phyloP scores from a whole-genome alignment of 176 grass and related monocot species.

The Luzula sylvatica region DNA sequence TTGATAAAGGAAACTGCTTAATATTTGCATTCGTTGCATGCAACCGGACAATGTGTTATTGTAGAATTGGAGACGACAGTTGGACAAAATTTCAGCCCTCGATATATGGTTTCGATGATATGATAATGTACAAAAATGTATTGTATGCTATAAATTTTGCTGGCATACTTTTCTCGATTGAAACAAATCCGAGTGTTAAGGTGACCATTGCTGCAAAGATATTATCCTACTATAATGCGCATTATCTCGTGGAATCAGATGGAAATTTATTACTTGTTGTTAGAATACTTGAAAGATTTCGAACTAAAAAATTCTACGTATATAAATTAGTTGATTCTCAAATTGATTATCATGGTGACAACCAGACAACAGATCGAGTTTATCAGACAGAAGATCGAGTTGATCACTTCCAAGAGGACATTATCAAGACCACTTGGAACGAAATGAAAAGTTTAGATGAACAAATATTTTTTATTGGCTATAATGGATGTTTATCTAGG shows the following conservation, averaged over 20 bases:
- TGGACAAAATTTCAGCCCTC: neutral
- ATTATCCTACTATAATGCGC: neutral
- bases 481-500: no score
- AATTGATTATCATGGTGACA: no score
- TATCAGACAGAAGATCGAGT: neutral
- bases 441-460: slow-evolving; percentile 3
- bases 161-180: neutral
- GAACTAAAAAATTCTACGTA: no score
- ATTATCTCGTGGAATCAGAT: neutral
- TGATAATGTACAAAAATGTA: neutral
- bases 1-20: neutral
- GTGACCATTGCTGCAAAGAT: neutral
- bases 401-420: neutral
- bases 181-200: neutral
- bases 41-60: neutral
- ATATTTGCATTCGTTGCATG: neutral
- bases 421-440: neutral
- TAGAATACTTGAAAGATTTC: no score
- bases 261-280: no score
- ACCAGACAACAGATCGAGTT: no score
- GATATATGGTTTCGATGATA: neutral
- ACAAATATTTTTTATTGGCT: neutral
- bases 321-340: no score
- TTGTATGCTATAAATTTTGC: no score
- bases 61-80: slow-evolving; percentile 7